A percentile compares a stretch with the other conserved stretches of the same genome.
Evolutionary conservation across 306 rosid species (phyloP).

Genomic region (Vigna trinervia): DNA sequence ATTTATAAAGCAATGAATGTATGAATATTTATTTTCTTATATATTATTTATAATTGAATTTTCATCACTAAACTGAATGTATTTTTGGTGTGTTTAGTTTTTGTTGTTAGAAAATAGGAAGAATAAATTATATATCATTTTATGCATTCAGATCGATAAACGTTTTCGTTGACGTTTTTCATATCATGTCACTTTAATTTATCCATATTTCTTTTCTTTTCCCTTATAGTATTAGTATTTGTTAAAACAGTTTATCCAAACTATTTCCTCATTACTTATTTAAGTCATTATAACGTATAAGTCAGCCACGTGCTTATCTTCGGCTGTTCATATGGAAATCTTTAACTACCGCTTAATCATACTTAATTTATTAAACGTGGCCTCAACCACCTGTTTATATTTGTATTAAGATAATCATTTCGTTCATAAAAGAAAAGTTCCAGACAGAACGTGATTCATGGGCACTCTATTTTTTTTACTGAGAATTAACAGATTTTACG

Average conservation of each 20-base stretch:
- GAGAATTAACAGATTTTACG: not conserved
- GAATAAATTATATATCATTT: not conserved
- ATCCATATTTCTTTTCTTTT: no score
- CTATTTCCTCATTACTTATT: no score
- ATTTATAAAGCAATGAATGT: no score
- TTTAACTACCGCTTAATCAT: conserved; percentile 50
- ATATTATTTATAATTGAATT: no score
- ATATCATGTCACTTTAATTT: no score
- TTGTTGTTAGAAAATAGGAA: no score
- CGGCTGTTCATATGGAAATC: conserved; percentile 36
- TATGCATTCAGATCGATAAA: not conserved
- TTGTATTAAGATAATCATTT: conserved; percentile 18
- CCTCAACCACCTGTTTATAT: conserved; percentile 1
- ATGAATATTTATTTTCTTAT: no score
- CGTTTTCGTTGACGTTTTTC: no score
- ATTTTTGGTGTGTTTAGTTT: no score
- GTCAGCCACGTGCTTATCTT: conserved; percentile 20
- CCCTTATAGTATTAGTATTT: no score
- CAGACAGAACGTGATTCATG: conserved; percentile 36
- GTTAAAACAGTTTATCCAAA: no score
- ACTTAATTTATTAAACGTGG: conserved; percentile 33
- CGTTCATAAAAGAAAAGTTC: not conserved
- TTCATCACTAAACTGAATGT: no score
- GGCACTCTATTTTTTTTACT: not conserved
- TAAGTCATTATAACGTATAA: not conserved